phyloP scores from a whole-genome alignment of 805 yeast species.

The Suhomyces vadensis region DNA sequence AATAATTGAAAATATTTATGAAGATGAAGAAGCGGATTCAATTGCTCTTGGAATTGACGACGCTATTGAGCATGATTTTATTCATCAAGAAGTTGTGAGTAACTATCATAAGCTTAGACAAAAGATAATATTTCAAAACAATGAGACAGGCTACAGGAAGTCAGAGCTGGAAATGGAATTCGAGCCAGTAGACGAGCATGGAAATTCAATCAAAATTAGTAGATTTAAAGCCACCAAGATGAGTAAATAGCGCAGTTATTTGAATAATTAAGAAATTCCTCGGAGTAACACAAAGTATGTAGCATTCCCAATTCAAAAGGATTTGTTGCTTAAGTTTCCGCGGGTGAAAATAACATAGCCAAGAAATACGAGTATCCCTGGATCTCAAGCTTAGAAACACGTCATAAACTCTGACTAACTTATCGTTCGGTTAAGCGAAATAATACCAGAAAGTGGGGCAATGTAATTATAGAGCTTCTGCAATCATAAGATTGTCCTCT shows the following conservation, averaged over 20 bases:
- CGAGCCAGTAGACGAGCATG: conserved; percentile 68
- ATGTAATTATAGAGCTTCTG: too few relatives aligned
- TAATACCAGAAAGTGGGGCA: background rate
- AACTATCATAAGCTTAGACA: conserved; percentile 61
- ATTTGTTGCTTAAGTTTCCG: background rate
- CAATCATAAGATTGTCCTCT: too few relatives aligned
- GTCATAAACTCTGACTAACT: too few relatives aligned
- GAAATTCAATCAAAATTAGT: conserved; percentile 60
- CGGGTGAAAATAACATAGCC: background rate
- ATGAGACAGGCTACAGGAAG: conserved; percentile 42
- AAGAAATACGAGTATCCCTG: background rate
- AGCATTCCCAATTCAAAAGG: background rate
- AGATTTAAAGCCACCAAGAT: conserved; percentile 62
- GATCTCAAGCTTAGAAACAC: too few relatives aligned
- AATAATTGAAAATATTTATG: conserved; percentile 41
- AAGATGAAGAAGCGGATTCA: conserved; percentile 8
- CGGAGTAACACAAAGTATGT: background rate
- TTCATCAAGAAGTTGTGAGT: conserved; percentile 49
- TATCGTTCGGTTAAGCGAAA: background rate
- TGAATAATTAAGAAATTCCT: background rate
- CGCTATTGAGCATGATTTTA: conserved; percentile 23
- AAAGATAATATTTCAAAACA: conserved; percentile 46
- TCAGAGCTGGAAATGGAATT: conserved; percentile 53
- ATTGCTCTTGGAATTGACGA: conserved; percentile 11
- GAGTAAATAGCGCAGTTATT: background rate